Conservation (phyloP, 768 basidiomycete genomes). For the Lepiota venenata region DNA sequence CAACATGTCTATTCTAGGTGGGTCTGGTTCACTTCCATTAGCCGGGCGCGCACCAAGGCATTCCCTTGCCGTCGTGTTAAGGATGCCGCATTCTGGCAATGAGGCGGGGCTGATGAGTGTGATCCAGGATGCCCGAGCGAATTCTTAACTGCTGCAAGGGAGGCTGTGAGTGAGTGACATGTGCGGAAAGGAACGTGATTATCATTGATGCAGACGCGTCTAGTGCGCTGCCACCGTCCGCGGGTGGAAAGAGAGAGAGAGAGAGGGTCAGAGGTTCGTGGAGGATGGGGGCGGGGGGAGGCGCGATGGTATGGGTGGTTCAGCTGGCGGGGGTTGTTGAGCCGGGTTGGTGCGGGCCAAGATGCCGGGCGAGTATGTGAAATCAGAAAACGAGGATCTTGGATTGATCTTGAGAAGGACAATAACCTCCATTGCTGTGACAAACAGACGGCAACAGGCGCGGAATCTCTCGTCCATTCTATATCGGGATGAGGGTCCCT, state of each 20-base stretch:
- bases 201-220: not conserved
- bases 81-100: not conserved
- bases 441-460: constrained; percentile 30
- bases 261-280: constrained; percentile 27
- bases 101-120: not conserved
- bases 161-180: constrained; percentile 7
- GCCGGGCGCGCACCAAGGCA: not conserved
- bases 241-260: constrained; percentile 17
- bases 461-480: constrained; percentile 16
- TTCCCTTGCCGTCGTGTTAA: not conserved
- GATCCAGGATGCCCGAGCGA: constrained; percentile 4
- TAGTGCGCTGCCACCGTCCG: constrained; percentile 11
- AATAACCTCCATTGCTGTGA: constrained; percentile 45
- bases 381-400: constrained; percentile 18
- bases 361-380: constrained; percentile 4
- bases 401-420: constrained; percentile 32
- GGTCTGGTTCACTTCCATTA: not conserved
- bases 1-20: not conserved
- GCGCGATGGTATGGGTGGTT: not conserved
- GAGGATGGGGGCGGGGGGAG: not conserved
- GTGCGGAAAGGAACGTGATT: constrained; percentile 5
- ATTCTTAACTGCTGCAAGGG: not conserved
- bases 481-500: constrained; percentile 37
- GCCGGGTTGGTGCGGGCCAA: not conserved
- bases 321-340: not conserved